These are phyloP conservation scores for Metroxylon sagu DNA, from an alignment of 176 grass and related monocot genomes.

Conservation along the genomic window DNA sequence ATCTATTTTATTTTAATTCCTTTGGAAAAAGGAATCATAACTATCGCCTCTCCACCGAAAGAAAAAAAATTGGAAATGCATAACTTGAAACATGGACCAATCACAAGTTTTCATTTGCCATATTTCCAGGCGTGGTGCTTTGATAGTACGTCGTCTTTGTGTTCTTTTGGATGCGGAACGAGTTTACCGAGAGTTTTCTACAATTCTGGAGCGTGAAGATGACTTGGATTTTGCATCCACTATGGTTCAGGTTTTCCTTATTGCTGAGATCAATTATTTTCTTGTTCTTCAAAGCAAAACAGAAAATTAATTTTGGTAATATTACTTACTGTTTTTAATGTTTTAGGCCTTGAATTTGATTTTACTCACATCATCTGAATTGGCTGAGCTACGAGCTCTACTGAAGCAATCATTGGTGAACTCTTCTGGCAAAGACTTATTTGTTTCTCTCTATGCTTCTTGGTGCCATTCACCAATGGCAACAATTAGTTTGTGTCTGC, in stretches of 20 bases:
- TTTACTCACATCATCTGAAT: conserved; percentile 85
- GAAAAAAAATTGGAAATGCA: too few relatives aligned
- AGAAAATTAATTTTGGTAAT: background rate
- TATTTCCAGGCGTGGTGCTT: conserved; percentile 64
- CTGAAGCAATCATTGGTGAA: conserved; percentile 85
- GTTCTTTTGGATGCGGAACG: conserved; percentile 85
- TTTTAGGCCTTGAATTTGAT: conserved; percentile 97
- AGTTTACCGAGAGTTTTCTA: conserved; percentile 80
- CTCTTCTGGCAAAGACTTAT: conserved; percentile 75
- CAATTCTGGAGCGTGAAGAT: conserved; percentile 55
- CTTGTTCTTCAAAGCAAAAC: too few relatives aligned
- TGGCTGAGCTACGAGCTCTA: conserved; percentile 57
- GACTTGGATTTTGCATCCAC: conserved; percentile 77
- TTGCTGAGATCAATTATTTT: background rate
- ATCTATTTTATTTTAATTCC: too few relatives aligned
- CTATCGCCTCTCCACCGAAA: too few relatives aligned
- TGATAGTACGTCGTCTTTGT: conserved; percentile 85
- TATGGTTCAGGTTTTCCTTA: conserved; percentile 83
- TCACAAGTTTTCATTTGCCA: background rate
- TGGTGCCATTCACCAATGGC: conserved; percentile 98
- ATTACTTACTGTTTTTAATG: conserved; percentile 2
- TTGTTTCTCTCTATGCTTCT: conserved; percentile 77
- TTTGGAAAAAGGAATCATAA: too few relatives aligned
- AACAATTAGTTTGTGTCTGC: conserved; percentile 83
- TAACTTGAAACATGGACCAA: too few relatives aligned